Percentiles rank a stretch among this genome's conserved stretches.
These are phyloP conservation scores for Lachnellula cervina DNA, from an alignment of 2,329 filamentous ascomycete species.

Conservation along the genomic window DNA sequence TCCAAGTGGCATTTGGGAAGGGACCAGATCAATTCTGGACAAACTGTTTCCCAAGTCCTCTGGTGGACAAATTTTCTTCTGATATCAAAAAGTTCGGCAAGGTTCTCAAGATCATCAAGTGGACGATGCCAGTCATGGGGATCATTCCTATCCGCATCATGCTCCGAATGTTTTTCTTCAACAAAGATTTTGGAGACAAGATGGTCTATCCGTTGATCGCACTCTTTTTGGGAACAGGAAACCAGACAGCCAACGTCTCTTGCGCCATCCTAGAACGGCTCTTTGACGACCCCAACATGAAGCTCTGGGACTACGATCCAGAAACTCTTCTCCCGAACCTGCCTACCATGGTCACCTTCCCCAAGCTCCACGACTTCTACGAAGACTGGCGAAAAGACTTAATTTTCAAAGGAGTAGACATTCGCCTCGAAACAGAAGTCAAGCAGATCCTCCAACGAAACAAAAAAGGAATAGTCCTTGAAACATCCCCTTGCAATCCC, in stretches of 20 bases:
- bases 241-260: slow-evolving; percentile 67
- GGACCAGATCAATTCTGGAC: slow-evolving; percentile 57
- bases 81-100: slow-evolving; percentile 53
- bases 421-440: slow-evolving; percentile 54
- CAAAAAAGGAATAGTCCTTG: slow-evolving; percentile 48
- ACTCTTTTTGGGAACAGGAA: slow-evolving; percentile 67
- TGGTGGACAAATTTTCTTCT: slow-evolving; percentile 49
- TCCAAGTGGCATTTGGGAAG: slow-evolving; percentile 61
- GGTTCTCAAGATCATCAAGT: slow-evolving; percentile 53
- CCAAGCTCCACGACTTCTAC: slow-evolving; percentile 58
- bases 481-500: slow-evolving; percentile 40
- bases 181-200: slow-evolving; percentile 63
- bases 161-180: slow-evolving; percentile 64
- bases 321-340: slow-evolving; percentile 53
- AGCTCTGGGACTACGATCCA: slow-evolving; percentile 54
- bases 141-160: slow-evolving; percentile 60
- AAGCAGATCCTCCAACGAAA: slow-evolving; percentile 47
- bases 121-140: slow-evolving; percentile 56
- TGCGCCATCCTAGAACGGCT: slow-evolving; percentile 60
- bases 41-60: slow-evolving; percentile 57
- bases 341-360: slow-evolving; percentile 63
- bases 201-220: slow-evolving; percentile 69
- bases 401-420: slow-evolving; percentile 47
- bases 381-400: slow-evolving; percentile 53
- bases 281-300: slow-evolving; percentile 54